Base-by-base conservation (phyloP, 805 yeast species). In the Komagataella kurtzmanii region DNA sequence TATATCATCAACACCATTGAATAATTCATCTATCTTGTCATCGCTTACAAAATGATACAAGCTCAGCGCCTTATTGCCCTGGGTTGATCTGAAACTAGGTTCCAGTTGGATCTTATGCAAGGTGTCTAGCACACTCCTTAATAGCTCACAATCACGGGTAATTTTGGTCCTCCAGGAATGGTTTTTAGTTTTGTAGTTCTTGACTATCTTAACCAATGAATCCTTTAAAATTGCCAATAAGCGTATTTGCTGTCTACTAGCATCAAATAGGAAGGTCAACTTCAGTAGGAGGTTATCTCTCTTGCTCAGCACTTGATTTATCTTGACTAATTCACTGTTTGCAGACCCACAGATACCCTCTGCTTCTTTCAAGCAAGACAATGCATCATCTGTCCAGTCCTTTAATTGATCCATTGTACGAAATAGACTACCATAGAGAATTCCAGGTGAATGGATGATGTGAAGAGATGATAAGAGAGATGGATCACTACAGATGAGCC, bases 271-370 rank as follows among this genome's bases (percentile, higher is more conserved):
- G 56, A 75, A 81, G 30, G 65, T 65, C 7, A 73, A 61, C 50
- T 69, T 71, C 2, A 77, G 72, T 56, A 74, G 62, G 45, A 65
- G 60, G 12, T 68, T 65, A 44, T 76, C 74, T 52, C 76, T 68
- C 21, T 60, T 56, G 40, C 67, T 68, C 7, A 77, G 63, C 12
- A 67, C 61, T n/a, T 58, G 60, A 40, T 65, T 61, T 1, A 74
- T 67, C 8, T 63, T 61, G 1, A 65, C 61, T 7, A 78, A 66
- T 19, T 64, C 59, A 18, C 58, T 56, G 57, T 74, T 75, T 17
- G 84, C 81, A 40, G 69, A 70, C n/a, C 70, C 69, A 50, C 86
- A 80, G 3, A 76, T 58, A 7, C 68, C 65, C 51, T 75, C 79
- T 0, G 83, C 84, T 12, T 69, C 67, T 1, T 70, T 61, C 43